Evolutionary conservation across 352 stramenopile species (phyloP), one percentile per base, ranked within the genome.

Genomic region (Phytophthora rubi): DNA sequence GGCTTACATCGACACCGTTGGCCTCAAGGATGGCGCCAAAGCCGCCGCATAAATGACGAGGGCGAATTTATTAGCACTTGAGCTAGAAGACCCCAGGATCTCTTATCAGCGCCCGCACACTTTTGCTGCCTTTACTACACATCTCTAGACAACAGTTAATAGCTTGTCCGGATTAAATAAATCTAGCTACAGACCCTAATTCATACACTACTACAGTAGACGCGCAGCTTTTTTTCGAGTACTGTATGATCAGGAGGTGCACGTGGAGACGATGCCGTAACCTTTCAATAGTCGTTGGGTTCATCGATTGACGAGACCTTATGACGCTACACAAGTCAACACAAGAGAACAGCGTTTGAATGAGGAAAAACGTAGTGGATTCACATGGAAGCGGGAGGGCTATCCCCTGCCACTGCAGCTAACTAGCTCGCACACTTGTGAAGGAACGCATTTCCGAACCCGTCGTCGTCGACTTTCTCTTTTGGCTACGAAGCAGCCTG

Each of bases 1-100:
- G 56, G 97, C 97, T 47, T 99, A 99, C 72, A 76, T 99, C 18
- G 89, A 94, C 66, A 89, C 69, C 4, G 42, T 68, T 15, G 71
- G 67, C 28, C 37, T 70, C 7, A 71, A 67, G 42, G 49, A 64
- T n/a, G 23, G 23, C 6, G 30, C 32, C 30, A 64, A 68, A 28
- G 10, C 26, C 39, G 26, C 59, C 39, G 28, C 51, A 47, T 75
- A 59, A 68, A 33, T 26, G 18, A 26, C 35, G 6, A 65, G 30
- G 28, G 48, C n/a, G 35, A 10, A 49, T 33, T 55, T 65, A 72
- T 64, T 54, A 72, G 47, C 47, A 16, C 51, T 62, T 48, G 30
- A 35, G n/a, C 30, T 59, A 62, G 35, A 16, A 53, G 21, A 42
- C 21, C 7, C 52, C 33, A 33, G 13, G 33, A 39, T 39, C 33